Evolutionary conservation across 345 rosid genomes (phyloP), one percentile per base, ranked within the genome.

Genomic region (Clausena lansium): DNA sequence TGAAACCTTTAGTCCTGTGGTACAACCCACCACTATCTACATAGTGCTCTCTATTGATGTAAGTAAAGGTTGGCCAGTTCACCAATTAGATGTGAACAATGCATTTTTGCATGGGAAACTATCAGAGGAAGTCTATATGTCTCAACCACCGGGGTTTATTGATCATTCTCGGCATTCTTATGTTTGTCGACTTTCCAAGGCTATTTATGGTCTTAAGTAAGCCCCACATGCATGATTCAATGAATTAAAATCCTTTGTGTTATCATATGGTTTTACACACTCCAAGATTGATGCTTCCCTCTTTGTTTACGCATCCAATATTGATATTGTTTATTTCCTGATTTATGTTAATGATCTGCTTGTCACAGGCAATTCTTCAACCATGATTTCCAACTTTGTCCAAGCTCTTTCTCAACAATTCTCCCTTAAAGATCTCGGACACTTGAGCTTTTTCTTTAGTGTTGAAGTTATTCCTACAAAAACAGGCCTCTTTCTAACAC

Each of bases 331-430:
- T 6, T 74, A 33, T 5, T 39, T 76, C 20, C 50, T 73, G 0
- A 45, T 83, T 1, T 67, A 73, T 69, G 57, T 80, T 20, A 58
- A 77, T 27, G 54, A 77, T 39, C 1, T 71, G 0, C 0, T 77
- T 4, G 8, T 80, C 0, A 73, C 19, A 0, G 1, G 79, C 0
- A 50, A 66, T n/a, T 6, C 54, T n/a, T 0, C 0, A 0, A 30
- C 1, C 0, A 24, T 3, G 4, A 2, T 50, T 0, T 0, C 0
- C 1, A 1, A 9, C 0, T 50, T 67, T 32, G 10, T 50, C 2
- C 3, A 7, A 3, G 11, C 14, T 2, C 2, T 72, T 0, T n/a
- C 74, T 22, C 2, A 0, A 0, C 7, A 10, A 0, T 80, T 81
- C 1, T 54, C 55, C 2, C 0, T 80, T 1, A 77, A 77, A 3